Evolutionary conservation across 106 monocot species (phyloP).

Genomic region (Dioscorea alata): DNA sequence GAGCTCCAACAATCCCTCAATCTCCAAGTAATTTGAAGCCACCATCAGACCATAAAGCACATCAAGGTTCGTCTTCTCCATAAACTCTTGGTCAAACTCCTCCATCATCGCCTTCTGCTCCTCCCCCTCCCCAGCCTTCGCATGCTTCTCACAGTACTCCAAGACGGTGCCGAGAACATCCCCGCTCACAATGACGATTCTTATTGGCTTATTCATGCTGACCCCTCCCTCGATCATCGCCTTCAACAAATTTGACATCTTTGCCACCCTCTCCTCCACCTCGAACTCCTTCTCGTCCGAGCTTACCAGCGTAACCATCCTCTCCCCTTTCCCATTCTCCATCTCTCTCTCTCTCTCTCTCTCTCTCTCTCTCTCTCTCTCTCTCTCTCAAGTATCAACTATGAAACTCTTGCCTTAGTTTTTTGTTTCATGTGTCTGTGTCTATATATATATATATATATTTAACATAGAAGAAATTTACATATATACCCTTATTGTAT

Average conservation of each 20-base stretch:
- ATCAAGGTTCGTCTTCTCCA: too few species aligned
- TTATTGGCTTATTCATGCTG: conserved; percentile 37
- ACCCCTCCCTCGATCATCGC: conserved; percentile 55
- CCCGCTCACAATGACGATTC: conserved; percentile 43
- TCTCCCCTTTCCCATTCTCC: not conserved
- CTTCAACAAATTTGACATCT: conserved; percentile 42
- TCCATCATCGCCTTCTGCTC: too few species aligned
- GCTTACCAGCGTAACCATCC: conserved; percentile 51
- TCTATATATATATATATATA: too few species aligned
- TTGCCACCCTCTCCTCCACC: conserved; percentile 47
- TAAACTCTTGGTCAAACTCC: too few species aligned
- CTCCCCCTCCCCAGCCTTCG: conserved; percentile 2
- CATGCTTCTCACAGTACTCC: conserved; percentile 71
- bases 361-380: too few species aligned
- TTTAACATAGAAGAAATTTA: too few species aligned
- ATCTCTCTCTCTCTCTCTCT: not conserved
- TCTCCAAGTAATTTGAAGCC: conserved; percentile 55
- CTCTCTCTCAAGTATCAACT: too few species aligned
- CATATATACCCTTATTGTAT: too few species aligned
- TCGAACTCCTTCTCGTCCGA: conserved; percentile 66
- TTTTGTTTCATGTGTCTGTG: too few species aligned
- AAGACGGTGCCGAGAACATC: conserved; percentile 58
- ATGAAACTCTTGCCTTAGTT: too few species aligned
- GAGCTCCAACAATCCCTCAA: conserved; percentile 40
- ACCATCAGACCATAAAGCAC: too few species aligned